These are phyloP conservation scores for Neonectria coccinea DNA, from an alignment of 2,329 filamentous ascomycete species.

Conservation along the genomic window DNA sequence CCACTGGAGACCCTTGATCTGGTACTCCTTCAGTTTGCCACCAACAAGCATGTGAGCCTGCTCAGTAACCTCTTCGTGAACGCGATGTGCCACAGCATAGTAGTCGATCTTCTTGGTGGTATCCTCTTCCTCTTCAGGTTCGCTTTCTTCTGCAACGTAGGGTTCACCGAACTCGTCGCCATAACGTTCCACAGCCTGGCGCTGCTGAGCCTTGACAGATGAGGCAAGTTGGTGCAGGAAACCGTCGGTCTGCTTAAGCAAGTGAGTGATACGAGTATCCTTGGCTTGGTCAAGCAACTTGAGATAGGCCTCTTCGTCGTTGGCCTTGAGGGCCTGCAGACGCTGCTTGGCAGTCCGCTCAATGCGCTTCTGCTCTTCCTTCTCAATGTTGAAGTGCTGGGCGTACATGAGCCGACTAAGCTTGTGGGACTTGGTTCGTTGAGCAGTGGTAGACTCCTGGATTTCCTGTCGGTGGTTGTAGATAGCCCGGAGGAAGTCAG, in stretches of 20 bases:
- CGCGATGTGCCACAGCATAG: conserved; percentile 96
- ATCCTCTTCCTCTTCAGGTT: conserved; percentile 76
- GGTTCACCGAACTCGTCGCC: conserved; percentile 67
- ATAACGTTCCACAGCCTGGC: conserved; percentile 82
- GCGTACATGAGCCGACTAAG: conserved; percentile 88
- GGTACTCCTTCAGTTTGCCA: conserved; percentile 95
- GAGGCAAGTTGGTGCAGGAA: conserved; percentile 96
- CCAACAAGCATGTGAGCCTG: conserved; percentile 91
- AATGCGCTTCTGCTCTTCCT: conserved; percentile 98
- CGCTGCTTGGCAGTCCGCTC: conserved; percentile 98
- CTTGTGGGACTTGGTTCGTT: conserved; percentile 83
- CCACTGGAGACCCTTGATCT: conserved; percentile 98
- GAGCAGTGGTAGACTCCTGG: conserved; percentile 71
- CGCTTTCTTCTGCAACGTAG: conserved; percentile 71
- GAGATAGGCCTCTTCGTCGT: conserved; percentile 99
- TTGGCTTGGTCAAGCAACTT: conserved; percentile 98
- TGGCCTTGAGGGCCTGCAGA: conserved; percentile 97
- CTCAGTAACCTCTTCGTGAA: conserved; percentile 89
- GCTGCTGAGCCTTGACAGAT: conserved; percentile 94
- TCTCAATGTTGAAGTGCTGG: conserved; percentile 96
- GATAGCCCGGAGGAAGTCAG: conserved; percentile 90
- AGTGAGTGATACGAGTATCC: conserved; percentile 97
- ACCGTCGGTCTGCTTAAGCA: conserved; percentile 96
- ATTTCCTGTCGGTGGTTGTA: conserved; percentile 85
- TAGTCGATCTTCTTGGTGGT: conserved; percentile 91